Conservation (phyloP, 1,284 basidiomycete species). For the Pseudozyma sp. region DNA sequence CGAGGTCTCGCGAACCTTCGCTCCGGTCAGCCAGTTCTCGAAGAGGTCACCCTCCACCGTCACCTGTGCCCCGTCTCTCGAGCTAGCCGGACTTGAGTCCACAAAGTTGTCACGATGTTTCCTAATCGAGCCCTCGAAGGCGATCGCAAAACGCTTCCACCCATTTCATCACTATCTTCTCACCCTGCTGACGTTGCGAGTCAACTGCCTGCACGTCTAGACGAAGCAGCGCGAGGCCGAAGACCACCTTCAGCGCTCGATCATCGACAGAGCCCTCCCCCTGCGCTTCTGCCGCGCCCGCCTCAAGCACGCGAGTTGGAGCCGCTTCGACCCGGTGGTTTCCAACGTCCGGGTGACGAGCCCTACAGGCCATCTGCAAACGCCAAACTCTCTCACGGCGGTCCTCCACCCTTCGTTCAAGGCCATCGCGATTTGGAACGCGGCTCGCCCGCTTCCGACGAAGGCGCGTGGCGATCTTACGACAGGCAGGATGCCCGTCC, state of each 20-base stretch:
- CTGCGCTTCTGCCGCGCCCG: constrained; percentile 17
- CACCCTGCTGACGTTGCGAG: constrained; percentile 6
- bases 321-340: constrained; percentile 8
- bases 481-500: constrained; percentile 25
- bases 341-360: constrained; percentile 14
- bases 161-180: constrained; percentile 31
- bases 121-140: constrained; percentile 17
- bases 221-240: constrained; percentile 15
- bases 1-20: too few relatives aligned
- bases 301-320: constrained; percentile 15
- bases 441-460: constrained; percentile 19
- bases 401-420: constrained; percentile 17
- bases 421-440: constrained; percentile 20
- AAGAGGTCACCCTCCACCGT: too few relatives aligned
- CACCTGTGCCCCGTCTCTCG: too few relatives aligned
- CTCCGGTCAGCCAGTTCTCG: too few relatives aligned
- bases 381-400: constrained; percentile 8
- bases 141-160: constrained; percentile 35
- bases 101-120: constrained; percentile 13
- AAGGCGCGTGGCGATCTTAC: constrained; percentile 24
- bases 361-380: constrained; percentile 7
- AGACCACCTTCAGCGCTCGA: constrained; percentile 19
- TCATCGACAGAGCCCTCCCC: constrained; percentile 17
- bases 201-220: constrained; percentile 7
- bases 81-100: too few relatives aligned